Conservation (phyloP, 345 rosid species). For the Camelina sativa region DNA sequence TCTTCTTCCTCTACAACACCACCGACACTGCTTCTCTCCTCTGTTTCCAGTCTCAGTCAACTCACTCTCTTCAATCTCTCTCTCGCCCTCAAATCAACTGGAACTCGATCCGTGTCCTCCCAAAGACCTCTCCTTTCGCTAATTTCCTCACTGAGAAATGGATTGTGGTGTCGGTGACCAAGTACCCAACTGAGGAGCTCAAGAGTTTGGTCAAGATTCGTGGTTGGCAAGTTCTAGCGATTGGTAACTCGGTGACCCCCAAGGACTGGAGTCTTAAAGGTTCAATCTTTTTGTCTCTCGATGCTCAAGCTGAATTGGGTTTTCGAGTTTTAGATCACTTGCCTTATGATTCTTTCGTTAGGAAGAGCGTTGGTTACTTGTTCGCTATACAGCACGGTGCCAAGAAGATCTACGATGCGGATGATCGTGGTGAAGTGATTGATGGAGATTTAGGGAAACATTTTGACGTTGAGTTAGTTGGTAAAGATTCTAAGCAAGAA, state of each 20-base stretch:
- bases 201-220: constrained; percentile 65
- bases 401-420: constrained; percentile 88
- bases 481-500: constrained; percentile 87
- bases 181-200: constrained; percentile 73
- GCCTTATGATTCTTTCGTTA: constrained; percentile 89
- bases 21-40: constrained; percentile 68
- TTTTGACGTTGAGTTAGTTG: constrained; percentile 89
- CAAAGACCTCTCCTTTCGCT: constrained; percentile 63
- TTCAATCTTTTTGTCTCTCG: constrained; percentile 78
- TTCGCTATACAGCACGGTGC: constrained; percentile 98
- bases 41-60: constrained; percentile 66
- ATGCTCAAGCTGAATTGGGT: constrained; percentile 81
- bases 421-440: constrained; percentile 91
- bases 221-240: constrained; percentile 94
- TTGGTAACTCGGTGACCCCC: constrained; percentile 87
- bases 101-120: constrained; percentile 58
- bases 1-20: constrained; percentile 75
- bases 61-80: constrained; percentile 57
- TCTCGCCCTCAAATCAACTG: constrained; percentile 73
- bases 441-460: constrained; percentile 81
- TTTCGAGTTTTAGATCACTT: constrained; percentile 72
- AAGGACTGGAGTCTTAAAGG: constrained; percentile 91
- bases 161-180: constrained; percentile 84
- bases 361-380: constrained; percentile 90
- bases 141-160: constrained; percentile 83